phyloP scores from a whole-genome alignment of 139 green algal genomes.

The Edaphochlamys debaryana region DNA sequence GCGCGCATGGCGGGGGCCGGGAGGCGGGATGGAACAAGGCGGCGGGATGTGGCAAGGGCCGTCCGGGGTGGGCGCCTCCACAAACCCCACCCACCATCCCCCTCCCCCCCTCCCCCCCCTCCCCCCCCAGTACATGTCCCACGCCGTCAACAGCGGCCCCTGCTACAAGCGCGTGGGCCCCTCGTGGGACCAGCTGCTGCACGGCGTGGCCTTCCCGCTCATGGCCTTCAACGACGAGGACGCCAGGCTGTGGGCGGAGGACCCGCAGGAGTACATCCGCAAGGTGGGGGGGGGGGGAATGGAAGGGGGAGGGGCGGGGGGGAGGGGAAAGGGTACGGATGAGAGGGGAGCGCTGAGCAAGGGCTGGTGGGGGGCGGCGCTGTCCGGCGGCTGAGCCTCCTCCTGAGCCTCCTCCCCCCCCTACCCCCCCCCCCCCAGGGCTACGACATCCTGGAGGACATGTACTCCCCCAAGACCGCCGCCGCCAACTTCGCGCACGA shows the following conservation, averaged over 20 bases:
- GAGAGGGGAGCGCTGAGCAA: too few relatives aligned
- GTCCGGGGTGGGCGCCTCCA: too few relatives aligned
- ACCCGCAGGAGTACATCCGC: slow-evolving; percentile 97
- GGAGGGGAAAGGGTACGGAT: too few relatives aligned
- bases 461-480: slow-evolving; percentile 91
- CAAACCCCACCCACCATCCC: neutral
- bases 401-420: too few relatives aligned
- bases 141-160: slow-evolving; percentile 34
- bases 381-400: too few relatives aligned
- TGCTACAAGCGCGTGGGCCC: slow-evolving; percentile 50
- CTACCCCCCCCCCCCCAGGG: slow-evolving; percentile 60
- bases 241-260: slow-evolving; percentile 89
- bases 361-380: too few relatives aligned
- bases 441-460: slow-evolving; percentile 98
- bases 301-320: neutral
- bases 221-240: slow-evolving; percentile 94
- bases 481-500: slow-evolving; percentile 92
- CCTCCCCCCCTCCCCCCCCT: neutral
- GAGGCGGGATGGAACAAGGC: too few relatives aligned
- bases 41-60: too few relatives aligned
- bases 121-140: slow-evolving; percentile 41
- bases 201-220: slow-evolving; percentile 88
- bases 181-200: slow-evolving; percentile 65
- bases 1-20: too few relatives aligned
- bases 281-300: slow-evolving; percentile 61